phyloP scores from a whole-genome alignment of 2,329 filamentous ascomycete species.

The Escovopsis sp. region DNA sequence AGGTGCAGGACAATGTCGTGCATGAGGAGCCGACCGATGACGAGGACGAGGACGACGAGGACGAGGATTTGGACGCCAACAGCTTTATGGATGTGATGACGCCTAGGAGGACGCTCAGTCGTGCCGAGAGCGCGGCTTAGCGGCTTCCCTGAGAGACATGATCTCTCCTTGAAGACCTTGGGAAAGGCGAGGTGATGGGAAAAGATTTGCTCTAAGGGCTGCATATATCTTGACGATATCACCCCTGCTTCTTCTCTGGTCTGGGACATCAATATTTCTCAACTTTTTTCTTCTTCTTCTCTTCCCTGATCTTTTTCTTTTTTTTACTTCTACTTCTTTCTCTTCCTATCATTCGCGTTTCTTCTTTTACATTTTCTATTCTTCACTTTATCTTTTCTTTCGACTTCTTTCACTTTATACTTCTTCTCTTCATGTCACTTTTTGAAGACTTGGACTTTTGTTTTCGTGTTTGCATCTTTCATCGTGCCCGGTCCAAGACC shows the following conservation, averaged over 20 bases:
- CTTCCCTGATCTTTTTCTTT: background rate
- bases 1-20: slow-evolving; percentile 14
- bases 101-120: background rate
- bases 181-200: background rate
- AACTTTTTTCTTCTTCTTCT: background rate
- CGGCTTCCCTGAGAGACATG: too few species aligned
- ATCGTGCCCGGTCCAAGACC: background rate
- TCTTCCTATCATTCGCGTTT: too few species aligned
- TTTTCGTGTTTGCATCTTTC: too few species aligned
- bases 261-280: background rate
- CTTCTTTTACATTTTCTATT: too few species aligned
- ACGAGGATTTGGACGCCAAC: slow-evolving; percentile 6
- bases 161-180: background rate
- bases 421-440: too few species aligned
- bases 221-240: background rate
- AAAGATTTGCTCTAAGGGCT: background rate
- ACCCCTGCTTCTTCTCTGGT: background rate
- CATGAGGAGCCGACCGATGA: slow-evolving; percentile 20
- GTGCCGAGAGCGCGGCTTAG: too few species aligned
- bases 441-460: too few species aligned
- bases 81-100: slow-evolving; percentile 6
- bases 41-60: slow-evolving; percentile 8
- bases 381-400: background rate
- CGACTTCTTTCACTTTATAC: background rate
- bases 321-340: too few species aligned